phyloP scores from a whole-genome alignment of 2,329 filamentous ascomycete species.

The Penicillium sp. region DNA sequence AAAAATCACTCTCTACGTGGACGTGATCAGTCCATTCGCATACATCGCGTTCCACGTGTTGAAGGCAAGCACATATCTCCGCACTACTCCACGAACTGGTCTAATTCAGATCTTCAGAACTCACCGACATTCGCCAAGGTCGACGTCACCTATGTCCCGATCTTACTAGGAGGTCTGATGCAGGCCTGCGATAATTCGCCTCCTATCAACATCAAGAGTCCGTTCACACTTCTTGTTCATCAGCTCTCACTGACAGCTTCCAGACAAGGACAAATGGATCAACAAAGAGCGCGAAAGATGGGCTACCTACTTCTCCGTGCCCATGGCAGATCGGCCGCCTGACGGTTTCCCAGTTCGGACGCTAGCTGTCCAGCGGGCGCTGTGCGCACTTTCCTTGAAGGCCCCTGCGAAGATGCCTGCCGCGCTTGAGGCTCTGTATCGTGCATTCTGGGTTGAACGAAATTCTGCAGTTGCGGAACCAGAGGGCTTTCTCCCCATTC shows the following conservation, averaged over 20 bases:
- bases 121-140: constrained; percentile 55
- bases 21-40: constrained; percentile 60
- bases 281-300: constrained; percentile 53
- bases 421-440: constrained; percentile 49
- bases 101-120: constrained; percentile 41
- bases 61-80: constrained; percentile 41
- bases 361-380: constrained; percentile 50
- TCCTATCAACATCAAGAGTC: constrained; percentile 58
- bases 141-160: constrained; percentile 57
- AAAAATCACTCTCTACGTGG: constrained; percentile 57
- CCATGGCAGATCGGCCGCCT: constrained; percentile 47
- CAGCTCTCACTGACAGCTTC: background rate
- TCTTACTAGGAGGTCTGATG: constrained; percentile 61
- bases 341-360: constrained; percentile 55
- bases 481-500: constrained; percentile 44
- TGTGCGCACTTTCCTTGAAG: constrained; percentile 49
- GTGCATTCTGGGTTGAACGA: constrained; percentile 53
- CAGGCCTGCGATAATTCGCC: constrained; percentile 54
- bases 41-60: constrained; percentile 59
- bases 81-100: background rate
- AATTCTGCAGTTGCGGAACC: constrained; percentile 44
- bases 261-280: constrained; percentile 62
- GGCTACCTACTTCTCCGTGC: constrained; percentile 54
- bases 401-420: constrained; percentile 42
- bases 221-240: constrained; percentile 5